Conservation (phyloP, 768 basidiomycete species). For the Suillus americanus region DNA sequence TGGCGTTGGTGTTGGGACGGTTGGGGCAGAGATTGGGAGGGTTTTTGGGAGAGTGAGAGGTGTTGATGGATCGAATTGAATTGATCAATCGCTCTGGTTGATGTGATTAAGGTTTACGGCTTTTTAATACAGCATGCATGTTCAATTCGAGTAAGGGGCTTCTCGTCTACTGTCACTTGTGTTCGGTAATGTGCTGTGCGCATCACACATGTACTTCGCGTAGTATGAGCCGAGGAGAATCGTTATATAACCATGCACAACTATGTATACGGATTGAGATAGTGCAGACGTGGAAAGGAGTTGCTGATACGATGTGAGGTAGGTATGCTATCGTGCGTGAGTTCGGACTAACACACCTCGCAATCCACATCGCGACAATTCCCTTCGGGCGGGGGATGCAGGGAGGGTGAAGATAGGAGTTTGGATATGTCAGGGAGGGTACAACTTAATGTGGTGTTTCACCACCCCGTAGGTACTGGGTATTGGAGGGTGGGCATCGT, state of each 20-base stretch:
- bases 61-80: neutral
- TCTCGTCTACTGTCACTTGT: neutral
- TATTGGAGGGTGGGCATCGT: neutral
- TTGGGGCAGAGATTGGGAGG: neutral
- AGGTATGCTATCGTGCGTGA: neutral
- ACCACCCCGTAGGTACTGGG: neutral
- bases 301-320: neutral
- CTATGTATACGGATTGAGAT: neutral
- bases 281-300: neutral
- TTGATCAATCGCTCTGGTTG: neutral
- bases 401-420: neutral
- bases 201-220: neutral
- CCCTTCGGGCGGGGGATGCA: neutral
- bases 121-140: neutral
- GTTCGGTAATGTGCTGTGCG: neutral
- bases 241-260: neutral
- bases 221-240: neutral
- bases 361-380: neutral
- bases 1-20: conserved; percentile 41
- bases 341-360: neutral
- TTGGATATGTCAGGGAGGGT: no score
- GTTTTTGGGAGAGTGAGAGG: neutral
- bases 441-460: neutral
- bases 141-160: neutral
- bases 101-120: neutral